A percentile compares a stretch with the other conserved stretches of the same genome.
Conservation (phyloP, 2,329 filamentous ascomycete genomes). For the Nannizziopsis barbatae region DNA sequence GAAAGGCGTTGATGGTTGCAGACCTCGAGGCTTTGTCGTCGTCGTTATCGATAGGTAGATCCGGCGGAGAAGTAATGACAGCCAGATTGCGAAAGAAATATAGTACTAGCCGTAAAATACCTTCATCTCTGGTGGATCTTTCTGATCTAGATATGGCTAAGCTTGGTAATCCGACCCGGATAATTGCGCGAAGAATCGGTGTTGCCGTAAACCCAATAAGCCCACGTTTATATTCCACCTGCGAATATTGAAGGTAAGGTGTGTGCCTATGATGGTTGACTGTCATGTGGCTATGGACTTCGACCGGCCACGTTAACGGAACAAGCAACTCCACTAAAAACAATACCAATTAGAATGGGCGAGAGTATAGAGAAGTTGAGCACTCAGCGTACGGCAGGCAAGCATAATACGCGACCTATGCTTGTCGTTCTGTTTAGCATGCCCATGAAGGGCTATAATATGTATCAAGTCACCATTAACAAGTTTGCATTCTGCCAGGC, state of each 20-base stretch:
- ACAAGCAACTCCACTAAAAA: constrained; percentile 67
- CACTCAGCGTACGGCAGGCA: constrained; percentile 50
- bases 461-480: constrained; percentile 80
- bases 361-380: too few relatives aligned
- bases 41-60: constrained; percentile 69
- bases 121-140: constrained; percentile 68
- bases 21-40: constrained; percentile 82
- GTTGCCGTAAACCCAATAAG: constrained; percentile 73
- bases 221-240: constrained; percentile 78
- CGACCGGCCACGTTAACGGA: constrained; percentile 86
- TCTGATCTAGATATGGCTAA: constrained; percentile 72
- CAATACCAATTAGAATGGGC: neutral
- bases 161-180: constrained; percentile 70
- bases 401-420: constrained; percentile 69
- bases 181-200: constrained; percentile 65
- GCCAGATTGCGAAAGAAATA: constrained; percentile 84
- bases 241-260: constrained; percentile 76
- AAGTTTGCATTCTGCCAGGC: constrained; percentile 83
- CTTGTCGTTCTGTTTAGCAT: constrained; percentile 58
- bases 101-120: constrained; percentile 79
- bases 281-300: constrained; percentile 71
- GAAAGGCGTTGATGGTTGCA: constrained; percentile 75
- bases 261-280: constrained; percentile 87
- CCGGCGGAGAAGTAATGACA: constrained; percentile 65
- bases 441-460: constrained; percentile 73